Percentiles rank a stretch among this genome's conserved stretches.
Conservation (phyloP, 2,329 filamentous ascomycete genomes). For the Diaporthe caulivora region DNA sequence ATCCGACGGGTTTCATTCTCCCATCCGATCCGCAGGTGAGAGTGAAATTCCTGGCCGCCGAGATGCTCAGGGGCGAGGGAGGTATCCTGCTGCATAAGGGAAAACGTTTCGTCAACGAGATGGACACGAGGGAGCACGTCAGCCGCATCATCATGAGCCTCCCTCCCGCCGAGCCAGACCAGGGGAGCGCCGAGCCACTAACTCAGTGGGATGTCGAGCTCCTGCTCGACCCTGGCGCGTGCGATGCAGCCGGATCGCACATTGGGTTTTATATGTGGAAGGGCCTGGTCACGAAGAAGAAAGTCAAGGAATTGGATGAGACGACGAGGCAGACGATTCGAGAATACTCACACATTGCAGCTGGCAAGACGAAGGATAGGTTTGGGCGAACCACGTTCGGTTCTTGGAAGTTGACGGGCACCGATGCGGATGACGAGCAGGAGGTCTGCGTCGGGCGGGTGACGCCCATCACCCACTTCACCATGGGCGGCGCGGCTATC, state of each 20-base stretch:
- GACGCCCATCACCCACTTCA: constrained; percentile 75
- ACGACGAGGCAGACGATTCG: constrained; percentile 57
- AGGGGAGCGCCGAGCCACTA: constrained; percentile 43
- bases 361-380: constrained; percentile 53
- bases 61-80: constrained; percentile 72
- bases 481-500: constrained; percentile 74
- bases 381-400: constrained; percentile 66
- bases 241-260: constrained; percentile 64
- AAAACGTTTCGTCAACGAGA: constrained; percentile 71
- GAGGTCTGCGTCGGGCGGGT: constrained; percentile 70
- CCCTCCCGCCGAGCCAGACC: background rate
- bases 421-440: constrained; percentile 60
- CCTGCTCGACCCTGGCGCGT: constrained; percentile 70
- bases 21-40: constrained; percentile 56
- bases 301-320: constrained; percentile 61
- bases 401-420: constrained; percentile 62
- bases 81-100: constrained; percentile 66
- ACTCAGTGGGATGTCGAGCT: constrained; percentile 71
- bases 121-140: constrained; percentile 69
- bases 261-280: constrained; percentile 75
- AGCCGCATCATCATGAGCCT: constrained; percentile 64
- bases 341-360: constrained; percentile 61
- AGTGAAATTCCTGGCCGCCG: constrained; percentile 74
- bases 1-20: constrained; percentile 75
- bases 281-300: constrained; percentile 68